Conservation (phyloP, 2,329 filamentous ascomycete species). For the Aureobasidium sp. region DNA sequence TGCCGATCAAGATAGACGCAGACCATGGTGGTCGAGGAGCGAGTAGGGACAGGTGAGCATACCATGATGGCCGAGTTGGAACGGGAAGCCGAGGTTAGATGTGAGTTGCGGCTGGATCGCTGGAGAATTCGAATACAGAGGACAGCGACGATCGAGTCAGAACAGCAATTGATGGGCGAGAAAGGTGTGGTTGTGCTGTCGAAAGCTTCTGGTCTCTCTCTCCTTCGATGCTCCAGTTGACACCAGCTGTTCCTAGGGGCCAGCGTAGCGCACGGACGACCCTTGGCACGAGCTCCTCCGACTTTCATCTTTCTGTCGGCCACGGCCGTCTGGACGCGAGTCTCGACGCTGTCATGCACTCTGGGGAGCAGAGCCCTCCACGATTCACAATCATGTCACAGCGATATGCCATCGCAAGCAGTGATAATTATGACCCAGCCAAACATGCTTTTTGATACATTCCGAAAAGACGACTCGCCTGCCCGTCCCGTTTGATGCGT, state of each 20-base stretch:
- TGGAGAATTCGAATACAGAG: not conserved
- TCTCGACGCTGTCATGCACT: not conserved
- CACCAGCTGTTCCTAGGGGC: constrained; percentile 9
- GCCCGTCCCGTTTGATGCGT: not conserved
- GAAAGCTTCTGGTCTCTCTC: constrained; percentile 1
- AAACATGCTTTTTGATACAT: constrained; percentile 9
- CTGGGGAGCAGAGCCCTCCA: not conserved
- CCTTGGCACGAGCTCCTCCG: not conserved
- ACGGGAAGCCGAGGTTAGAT: not conserved
- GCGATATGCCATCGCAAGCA: not conserved
- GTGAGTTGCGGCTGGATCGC: not conserved
- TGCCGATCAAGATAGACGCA: not conserved
- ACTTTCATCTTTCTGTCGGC: not conserved
- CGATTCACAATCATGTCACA: not conserved
- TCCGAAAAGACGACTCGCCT: not conserved
- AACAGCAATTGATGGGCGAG: not conserved
- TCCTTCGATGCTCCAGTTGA: not conserved
- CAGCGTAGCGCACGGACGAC: not conserved
- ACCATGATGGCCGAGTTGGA: constrained; percentile 3
- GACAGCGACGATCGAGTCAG: not conserved
- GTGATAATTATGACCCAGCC: not conserved
- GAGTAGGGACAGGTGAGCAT: not conserved
- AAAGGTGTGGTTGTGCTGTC: not conserved
- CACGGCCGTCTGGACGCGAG: not conserved
- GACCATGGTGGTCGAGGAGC: not conserved